Evolutionary conservation across 1,139 yeast genomes (phyloP).

Genomic region (Hyphopichia khmerensis): DNA sequence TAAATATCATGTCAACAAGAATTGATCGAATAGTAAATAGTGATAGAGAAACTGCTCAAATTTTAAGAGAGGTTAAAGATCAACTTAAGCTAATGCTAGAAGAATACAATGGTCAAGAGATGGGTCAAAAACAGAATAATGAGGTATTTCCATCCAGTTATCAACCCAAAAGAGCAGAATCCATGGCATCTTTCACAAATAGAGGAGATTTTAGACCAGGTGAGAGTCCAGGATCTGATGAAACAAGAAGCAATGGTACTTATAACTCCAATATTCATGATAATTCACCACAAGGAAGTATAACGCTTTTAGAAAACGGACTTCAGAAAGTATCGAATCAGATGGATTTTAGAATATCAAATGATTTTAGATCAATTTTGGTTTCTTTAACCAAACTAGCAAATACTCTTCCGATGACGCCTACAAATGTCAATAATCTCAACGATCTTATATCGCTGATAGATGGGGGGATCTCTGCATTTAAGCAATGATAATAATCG

Average conservation of each 20-base stretch:
- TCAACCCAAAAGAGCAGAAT: constrained; percentile 2
- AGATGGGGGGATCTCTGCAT: constrained; percentile 24
- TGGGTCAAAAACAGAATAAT: background rate
- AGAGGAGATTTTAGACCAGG: no score
- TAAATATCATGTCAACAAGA: constrained; percentile 5
- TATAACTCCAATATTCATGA: no score
- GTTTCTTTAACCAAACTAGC: constrained; percentile 14
- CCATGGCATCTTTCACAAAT: no score
- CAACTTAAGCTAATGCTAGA: background rate
- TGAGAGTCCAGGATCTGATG: no score
- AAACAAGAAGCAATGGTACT: no score
- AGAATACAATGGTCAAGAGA: background rate
- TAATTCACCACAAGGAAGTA: background rate
- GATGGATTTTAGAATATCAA: constrained; percentile 2
- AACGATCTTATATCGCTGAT: constrained; percentile 22
- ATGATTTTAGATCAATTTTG: constrained; percentile 15
- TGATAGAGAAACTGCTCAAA: background rate
- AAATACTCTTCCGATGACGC: constrained; percentile 15
- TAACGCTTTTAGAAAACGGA: background rate
- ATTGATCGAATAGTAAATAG: background rate
- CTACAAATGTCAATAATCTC: constrained; percentile 14
- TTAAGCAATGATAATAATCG: constrained; percentile 14
- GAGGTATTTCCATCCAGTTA: background rate
- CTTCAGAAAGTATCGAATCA: background rate
- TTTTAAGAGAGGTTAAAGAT: background rate